Base-by-base conservation (phyloP, 306 rosid species). In the Cucurbita pepo region DNA sequence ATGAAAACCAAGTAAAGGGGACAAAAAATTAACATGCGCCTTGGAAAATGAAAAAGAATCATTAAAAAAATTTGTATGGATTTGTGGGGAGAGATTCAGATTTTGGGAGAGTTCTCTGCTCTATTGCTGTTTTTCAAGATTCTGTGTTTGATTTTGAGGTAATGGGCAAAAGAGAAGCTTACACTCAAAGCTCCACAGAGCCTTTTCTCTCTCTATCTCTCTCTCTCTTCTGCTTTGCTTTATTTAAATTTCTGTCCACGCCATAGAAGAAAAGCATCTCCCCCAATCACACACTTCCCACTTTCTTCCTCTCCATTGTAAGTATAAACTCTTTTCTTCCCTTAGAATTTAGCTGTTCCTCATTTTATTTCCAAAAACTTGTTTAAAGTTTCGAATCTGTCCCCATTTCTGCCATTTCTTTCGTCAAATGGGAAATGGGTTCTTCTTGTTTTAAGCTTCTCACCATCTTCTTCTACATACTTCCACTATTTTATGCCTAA, bases 181-280 rank as follows among this genome's bases (percentile, higher is more conserved):
- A 36, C 75, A 83, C 89, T 56, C 77, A 79, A 92, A 83, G 91
- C 92, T 71, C 72, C 64, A 78, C 62, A 38, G 40, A 38, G 62
- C 81, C 38, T 53, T 59, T 60, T 56, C 48, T 61, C 51, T 6
- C 64, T 15, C 14, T 41, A 36, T 21, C 55, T 62, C 51, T 30
- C 14, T 8, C 14, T 71, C 73, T 59, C 77, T 75, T 22, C 66
- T 22, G 56, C 69, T 58, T 21, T 72, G 73, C 18, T 77, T 81
- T 77, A 57, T 44, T 72, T 56, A 56, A 78, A 78, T 84, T 81
- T 76, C 73, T 81, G 73, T 66, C 78, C 80, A 81, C 86, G 81
- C 81, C 81, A 83, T 80, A 81, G 66, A 90, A 88, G 90, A 87
- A 89, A 90, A 82, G 92, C 95, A 86, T 90, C 84, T 82, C 53